These are phyloP conservation scores for Parastagonospora avenae DNA, from an alignment of 2,329 filamentous ascomycete genomes.

Conservation along the genomic window DNA sequence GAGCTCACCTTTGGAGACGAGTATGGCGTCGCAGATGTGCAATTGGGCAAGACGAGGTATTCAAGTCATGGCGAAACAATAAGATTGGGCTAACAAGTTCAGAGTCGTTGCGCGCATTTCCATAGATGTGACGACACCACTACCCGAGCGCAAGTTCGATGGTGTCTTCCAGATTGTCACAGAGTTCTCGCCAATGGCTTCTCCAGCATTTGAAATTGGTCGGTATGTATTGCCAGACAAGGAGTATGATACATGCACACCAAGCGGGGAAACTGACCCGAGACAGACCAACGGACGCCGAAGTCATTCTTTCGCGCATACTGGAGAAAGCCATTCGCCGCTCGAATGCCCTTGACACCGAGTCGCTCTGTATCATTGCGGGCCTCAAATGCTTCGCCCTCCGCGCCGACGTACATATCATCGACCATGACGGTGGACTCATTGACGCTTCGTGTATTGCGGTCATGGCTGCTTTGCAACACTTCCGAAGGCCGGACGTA, in stretches of 20 bases:
- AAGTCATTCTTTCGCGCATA: slow-evolving; percentile 82
- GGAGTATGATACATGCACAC: background rate
- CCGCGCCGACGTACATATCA: slow-evolving; percentile 87
- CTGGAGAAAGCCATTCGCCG: slow-evolving; percentile 94
- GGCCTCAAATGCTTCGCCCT: slow-evolving; percentile 91
- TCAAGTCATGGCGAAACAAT: too few relatives aligned
- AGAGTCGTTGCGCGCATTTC: slow-evolving; percentile 82
- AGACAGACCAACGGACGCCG: slow-evolving; percentile 74
- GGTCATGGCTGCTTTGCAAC: slow-evolving; percentile 83
- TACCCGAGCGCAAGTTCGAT: slow-evolving; percentile 88
- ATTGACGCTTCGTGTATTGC: slow-evolving; percentile 86
- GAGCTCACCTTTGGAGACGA: slow-evolving; percentile 85
- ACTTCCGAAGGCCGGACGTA: slow-evolving; percentile 90
- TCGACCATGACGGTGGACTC: slow-evolving; percentile 89
- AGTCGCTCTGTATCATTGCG: slow-evolving; percentile 91
- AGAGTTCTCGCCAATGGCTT: slow-evolving; percentile 90
- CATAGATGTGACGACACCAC: slow-evolving; percentile 84
- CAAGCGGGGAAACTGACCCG: slow-evolving; percentile 18
- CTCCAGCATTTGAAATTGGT: slow-evolving; percentile 85
- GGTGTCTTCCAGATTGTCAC: slow-evolving; percentile 92
- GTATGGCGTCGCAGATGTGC: slow-evolving; percentile 86
- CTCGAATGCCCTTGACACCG: slow-evolving; percentile 89
- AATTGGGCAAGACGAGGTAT: slow-evolving; percentile 87
- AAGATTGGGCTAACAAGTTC: slow-evolving; percentile 26
- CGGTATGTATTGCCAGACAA: slow-evolving; percentile 54